Base-by-base conservation (phyloP, 2,329 filamentous ascomycete genomes). In the Fusarium stilboides region DNA sequence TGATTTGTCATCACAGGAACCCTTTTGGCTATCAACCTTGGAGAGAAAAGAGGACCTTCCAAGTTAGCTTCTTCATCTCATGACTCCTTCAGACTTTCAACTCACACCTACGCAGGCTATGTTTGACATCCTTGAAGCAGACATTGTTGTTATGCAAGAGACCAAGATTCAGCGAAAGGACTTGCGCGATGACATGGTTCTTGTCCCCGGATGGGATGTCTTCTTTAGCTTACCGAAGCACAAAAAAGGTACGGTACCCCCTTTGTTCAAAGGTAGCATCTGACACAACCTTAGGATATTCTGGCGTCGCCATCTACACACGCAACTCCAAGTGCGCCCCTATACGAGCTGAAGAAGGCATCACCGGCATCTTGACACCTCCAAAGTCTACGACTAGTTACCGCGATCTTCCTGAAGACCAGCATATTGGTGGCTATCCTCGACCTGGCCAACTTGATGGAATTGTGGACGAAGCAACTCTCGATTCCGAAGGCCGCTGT, bases 81-180 rank as follows among this genome's bases (percentile, higher is more conserved):
- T 15, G 33, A 19, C 40, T 24, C 26, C 22, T 34, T 36, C 5
- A 20, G 31, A 22, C n/a, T 28, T 33, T 61, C 40, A 42, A 47
- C 50, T 46, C 39, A 59, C 52, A 31, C 17, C 26, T 34, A 42
- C 49, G 3, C 62, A 93, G 91, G 87, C 91, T 70, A 98, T 98
- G 96, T 98, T 99, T 80, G 93, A 97, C 71, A 92, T 92, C 43
- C 87, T 99, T 8, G 92, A 96, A 77, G 90, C 94, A 54, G 96
- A 99, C 78, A 96, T 99, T 68, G 89, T 98, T 19, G 87, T 98
- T 61, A 94, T 98, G 84, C 96, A 99, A 79, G 96, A 98, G 80
- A 91, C 94, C 43, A 99, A 98, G 81, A 98, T 98, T 40, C 96
- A 98, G 77, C 88, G 92, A 59, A 97, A 97, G 77, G 94, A 98